These are phyloP conservation scores for Pseudopithomyces chartarum DNA, from an alignment of 2,329 filamentous ascomycete genomes.

Conservation along the genomic window DNA sequence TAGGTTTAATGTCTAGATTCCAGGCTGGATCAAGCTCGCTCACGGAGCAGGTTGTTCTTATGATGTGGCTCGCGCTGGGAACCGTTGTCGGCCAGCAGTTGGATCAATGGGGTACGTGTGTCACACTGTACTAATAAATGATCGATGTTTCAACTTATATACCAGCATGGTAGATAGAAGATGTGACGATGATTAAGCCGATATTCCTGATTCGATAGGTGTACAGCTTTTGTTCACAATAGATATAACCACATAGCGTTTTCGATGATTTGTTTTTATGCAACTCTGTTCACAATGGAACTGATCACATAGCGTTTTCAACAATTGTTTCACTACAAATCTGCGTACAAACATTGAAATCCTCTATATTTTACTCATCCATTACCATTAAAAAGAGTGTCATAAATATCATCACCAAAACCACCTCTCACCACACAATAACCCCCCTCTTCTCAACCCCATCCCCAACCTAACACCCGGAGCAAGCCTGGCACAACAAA, in stretches of 20 bases:
- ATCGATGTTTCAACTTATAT: too few relatives aligned
- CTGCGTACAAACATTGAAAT: too few relatives aligned
- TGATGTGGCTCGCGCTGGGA: not conserved
- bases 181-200: too few relatives aligned
- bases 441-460: not conserved
- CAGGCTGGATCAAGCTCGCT: not conserved
- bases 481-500: slow-evolving; percentile 23
- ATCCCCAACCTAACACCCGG: not conserved
- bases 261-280: too few relatives aligned
- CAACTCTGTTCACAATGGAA: too few relatives aligned
- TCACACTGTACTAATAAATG: not conserved
- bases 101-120: not conserved
- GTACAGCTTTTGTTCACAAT: too few relatives aligned
- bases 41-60: not conserved
- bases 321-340: too few relatives aligned
- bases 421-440: not conserved
- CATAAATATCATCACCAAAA: not conserved
- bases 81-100: not conserved
- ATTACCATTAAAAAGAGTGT: not conserved
- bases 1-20: not conserved
- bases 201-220: too few relatives aligned
- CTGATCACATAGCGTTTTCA: too few relatives aligned
- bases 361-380: too few relatives aligned
- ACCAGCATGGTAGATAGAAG: too few relatives aligned
- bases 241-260: too few relatives aligned